A percentile compares a stretch with the other conserved stretches of the same genome.
Evolutionary conservation across 176 grass and related monocot species (phyloP).

Genomic region (Bromus sterilis): DNA sequence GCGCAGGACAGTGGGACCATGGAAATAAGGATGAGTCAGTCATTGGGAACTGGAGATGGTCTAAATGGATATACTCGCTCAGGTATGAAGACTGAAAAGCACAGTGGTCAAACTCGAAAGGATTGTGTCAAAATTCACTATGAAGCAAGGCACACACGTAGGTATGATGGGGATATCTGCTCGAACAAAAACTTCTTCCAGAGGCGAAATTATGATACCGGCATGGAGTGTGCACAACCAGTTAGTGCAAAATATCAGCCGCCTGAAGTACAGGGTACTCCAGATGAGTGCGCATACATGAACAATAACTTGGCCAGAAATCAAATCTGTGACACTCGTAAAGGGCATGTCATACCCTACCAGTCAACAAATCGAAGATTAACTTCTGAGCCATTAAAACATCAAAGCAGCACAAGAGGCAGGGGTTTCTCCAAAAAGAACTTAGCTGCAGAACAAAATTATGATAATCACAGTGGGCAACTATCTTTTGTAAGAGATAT

Average conservation of each 20-base stretch:
- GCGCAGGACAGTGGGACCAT: background rate
- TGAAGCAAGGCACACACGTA: conserved; percentile 12
- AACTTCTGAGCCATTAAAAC: conserved; percentile 1
- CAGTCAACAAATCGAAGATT: background rate
- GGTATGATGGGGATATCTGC: background rate
- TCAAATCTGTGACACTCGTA: background rate
- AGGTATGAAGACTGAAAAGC: conserved; percentile 13
- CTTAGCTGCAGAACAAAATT: conserved; percentile 7
- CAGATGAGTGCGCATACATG: background rate
- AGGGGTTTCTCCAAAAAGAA: conserved; percentile 15
- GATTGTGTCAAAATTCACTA: background rate
- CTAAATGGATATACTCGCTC: background rate
- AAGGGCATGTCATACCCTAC: background rate
- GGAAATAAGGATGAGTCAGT: background rate
- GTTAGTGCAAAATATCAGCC: background rate
- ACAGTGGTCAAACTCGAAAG: conserved; percentile 1
- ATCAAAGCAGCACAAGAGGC: background rate
- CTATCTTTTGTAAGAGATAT: background rate
- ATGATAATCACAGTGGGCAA: background rate
- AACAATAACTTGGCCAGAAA: conserved; percentile 1
- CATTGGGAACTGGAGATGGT: background rate
- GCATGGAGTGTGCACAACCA: conserved; percentile 6
- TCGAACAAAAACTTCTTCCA: conserved; percentile 20
- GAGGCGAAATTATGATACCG: background rate
- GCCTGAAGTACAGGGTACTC: background rate